A percentile compares a stretch with the other conserved stretches of the same genome.
These are phyloP conservation scores for Volvox reticuliferus DNA, from an alignment of 139 green algal species.

Conservation along the genomic window DNA sequence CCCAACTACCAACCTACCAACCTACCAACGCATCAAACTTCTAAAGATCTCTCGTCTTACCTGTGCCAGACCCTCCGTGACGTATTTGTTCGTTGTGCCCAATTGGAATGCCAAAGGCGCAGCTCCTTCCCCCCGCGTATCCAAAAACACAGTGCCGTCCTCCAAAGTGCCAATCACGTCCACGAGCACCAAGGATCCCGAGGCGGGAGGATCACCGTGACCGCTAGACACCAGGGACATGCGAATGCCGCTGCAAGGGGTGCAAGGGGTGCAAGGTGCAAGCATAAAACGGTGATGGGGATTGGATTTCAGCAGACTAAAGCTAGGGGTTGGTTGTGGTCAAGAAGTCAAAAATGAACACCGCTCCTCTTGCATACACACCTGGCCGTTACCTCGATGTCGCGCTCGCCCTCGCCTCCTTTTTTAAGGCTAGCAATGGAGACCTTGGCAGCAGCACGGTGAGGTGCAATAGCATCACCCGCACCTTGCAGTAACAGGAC, in stretches of 20 bases:
- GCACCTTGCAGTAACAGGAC: background rate
- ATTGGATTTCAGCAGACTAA: too few species aligned
- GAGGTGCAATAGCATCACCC: background rate
- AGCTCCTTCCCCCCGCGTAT: constrained; percentile 18
- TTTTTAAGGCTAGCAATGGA: background rate
- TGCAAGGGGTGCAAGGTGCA: background rate
- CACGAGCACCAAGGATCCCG: constrained; percentile 10
- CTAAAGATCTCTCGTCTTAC: background rate
- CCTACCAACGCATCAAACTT: too few species aligned
- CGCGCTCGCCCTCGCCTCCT: background rate
- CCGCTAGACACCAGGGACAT: constrained; percentile 12
- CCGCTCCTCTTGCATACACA: background rate
- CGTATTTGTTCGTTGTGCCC: constrained; percentile 38
- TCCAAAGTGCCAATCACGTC: constrained; percentile 23
- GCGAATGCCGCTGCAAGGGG: constrained; percentile 10
- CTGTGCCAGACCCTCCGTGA: constrained; percentile 30
- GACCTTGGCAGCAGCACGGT: background rate
- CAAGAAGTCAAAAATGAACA: too few species aligned
- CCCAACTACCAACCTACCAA: too few species aligned
- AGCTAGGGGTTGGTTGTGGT: too few species aligned
- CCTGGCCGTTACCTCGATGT: constrained; percentile 25
- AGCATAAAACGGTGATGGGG: background rate
- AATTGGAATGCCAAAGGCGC: constrained; percentile 33
- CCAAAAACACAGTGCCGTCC: constrained; percentile 42
- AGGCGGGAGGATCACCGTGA: background rate